Evolutionary conservation across 1,284 basidiomycete genomes (phyloP).

Genomic region (Neolentinus lepideus): DNA sequence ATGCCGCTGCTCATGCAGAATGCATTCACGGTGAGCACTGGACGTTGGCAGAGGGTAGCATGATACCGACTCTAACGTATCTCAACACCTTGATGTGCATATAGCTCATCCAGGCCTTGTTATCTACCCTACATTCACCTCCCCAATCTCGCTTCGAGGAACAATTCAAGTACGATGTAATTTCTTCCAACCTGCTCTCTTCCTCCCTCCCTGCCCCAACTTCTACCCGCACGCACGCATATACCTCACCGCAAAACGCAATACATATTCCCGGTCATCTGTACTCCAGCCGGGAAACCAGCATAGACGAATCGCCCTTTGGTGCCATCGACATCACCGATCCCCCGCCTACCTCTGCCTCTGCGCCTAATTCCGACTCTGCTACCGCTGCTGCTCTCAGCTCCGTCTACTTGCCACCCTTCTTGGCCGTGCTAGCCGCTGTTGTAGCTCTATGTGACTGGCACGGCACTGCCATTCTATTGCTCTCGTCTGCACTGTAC

Average conservation of each 20-base stretch:
- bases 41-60: neutral
- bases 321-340: neutral
- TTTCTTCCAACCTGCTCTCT: conserved; percentile 71
- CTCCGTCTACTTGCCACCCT: neutral
- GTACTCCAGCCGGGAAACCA: neutral
- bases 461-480: neutral
- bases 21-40: conserved; percentile 27
- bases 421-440: neutral
- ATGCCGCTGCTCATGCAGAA: conserved; percentile 26
- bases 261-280: conserved; percentile 40
- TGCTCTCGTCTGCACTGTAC: neutral
- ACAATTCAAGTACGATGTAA: conserved; percentile 80
- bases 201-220: conserved; percentile 29
- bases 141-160: conserved; percentile 47
- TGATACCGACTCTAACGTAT: too few species aligned
- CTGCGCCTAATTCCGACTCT: neutral
- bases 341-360: neutral
- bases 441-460: neutral
- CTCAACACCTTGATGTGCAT: too few species aligned
- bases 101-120: conserved; percentile 25
- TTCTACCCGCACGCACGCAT: conserved; percentile 19
- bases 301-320: neutral
- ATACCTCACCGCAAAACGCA: conserved; percentile 12
- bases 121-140: conserved; percentile 14
- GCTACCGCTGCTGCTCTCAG: neutral